Evolutionary conservation across 2,329 filamentous ascomycete species (phyloP).

Genomic region (Colletotrichum salicis): DNA sequence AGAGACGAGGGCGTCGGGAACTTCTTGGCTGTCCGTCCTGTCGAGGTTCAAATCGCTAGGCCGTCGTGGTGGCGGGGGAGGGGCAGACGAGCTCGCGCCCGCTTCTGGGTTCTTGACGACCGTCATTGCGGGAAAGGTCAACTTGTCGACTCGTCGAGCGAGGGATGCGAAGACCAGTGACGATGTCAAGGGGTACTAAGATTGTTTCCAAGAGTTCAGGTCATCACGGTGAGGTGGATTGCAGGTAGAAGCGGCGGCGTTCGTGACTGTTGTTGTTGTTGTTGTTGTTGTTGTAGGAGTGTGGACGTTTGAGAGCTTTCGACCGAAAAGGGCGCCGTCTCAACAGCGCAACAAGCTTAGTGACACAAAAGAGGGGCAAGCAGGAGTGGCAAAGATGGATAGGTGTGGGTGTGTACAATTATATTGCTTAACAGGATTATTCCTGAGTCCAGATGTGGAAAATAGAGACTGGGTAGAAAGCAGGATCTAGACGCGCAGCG

Average conservation of each 20-base stretch:
- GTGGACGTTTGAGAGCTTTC: background rate
- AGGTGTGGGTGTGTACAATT: background rate
- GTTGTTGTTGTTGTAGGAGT: background rate
- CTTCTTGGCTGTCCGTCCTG: constrained; percentile 38
- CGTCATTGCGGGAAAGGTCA: constrained; percentile 27
- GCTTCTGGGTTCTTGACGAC: constrained; percentile 20
- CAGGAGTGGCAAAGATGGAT: background rate
- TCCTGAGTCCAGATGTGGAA: background rate
- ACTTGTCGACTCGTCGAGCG: background rate
- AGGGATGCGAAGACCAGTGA: background rate
- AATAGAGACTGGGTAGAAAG: background rate
- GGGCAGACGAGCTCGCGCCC: constrained; percentile 29
- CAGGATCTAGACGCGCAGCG: constrained; percentile 2
- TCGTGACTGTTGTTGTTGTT: background rate
- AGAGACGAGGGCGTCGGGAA: constrained; percentile 47
- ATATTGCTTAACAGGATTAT: background rate
- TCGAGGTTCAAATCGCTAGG: constrained; percentile 22
- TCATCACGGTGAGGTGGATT: constrained; percentile 9
- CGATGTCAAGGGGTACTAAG: background rate
- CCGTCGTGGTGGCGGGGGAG: constrained; percentile 19
- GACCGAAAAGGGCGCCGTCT: background rate
- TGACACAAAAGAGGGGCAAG: constrained; percentile 2
- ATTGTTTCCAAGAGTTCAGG: background rate
- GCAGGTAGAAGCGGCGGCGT: background rate
- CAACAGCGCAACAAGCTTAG: constrained; percentile 10